phyloP scores from a whole-genome alignment of 352 stramenopile genomes.

The Phytophthora crassamura region DNA sequence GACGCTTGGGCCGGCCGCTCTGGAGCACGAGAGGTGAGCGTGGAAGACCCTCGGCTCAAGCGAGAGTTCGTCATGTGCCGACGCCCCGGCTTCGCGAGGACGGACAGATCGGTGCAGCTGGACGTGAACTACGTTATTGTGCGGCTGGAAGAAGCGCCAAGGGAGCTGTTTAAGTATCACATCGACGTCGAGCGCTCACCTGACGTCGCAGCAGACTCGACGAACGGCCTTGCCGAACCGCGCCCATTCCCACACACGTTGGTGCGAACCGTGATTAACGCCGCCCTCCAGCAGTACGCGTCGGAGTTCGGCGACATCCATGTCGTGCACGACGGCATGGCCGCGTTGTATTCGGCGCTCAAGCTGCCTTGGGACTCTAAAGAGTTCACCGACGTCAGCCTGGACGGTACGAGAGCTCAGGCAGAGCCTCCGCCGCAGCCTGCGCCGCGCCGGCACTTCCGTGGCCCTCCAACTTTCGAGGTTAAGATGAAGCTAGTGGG shows the following conservation, averaged over 20 bases:
- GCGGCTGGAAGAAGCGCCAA: constrained; percentile 46
- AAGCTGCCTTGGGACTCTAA: constrained; percentile 65
- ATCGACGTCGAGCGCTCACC: constrained; percentile 61
- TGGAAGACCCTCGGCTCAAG: constrained; percentile 49
- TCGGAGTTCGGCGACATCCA: constrained; percentile 58
- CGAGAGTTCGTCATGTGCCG: constrained; percentile 55
- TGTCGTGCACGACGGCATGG: constrained; percentile 73
- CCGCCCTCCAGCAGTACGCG: constrained; percentile 57
- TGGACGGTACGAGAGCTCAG: constrained; percentile 38
- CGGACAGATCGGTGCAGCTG: constrained; percentile 49
- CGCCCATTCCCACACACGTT: constrained; percentile 48
- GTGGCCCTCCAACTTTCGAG: constrained; percentile 61
- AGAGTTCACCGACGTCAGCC: constrained; percentile 61
- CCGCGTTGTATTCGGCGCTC: constrained; percentile 57
- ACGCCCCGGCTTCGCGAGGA: constrained; percentile 43
- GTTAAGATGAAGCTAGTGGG: constrained; percentile 74
- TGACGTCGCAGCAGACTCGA: constrained; percentile 40
- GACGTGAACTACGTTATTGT: constrained; percentile 75
- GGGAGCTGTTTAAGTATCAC: constrained; percentile 82
- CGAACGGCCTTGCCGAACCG: constrained; percentile 30
- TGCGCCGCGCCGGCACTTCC: constrained; percentile 33
- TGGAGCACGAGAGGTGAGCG: constrained; percentile 41
- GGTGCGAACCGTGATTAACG: constrained; percentile 70
- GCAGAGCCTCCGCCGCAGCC: constrained; percentile 19
- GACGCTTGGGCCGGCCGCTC: constrained; percentile 57